Evolutionary conservation across 108 stramenopile genomes (phyloP).

Genomic region (Epithemia pelagica): DNA sequence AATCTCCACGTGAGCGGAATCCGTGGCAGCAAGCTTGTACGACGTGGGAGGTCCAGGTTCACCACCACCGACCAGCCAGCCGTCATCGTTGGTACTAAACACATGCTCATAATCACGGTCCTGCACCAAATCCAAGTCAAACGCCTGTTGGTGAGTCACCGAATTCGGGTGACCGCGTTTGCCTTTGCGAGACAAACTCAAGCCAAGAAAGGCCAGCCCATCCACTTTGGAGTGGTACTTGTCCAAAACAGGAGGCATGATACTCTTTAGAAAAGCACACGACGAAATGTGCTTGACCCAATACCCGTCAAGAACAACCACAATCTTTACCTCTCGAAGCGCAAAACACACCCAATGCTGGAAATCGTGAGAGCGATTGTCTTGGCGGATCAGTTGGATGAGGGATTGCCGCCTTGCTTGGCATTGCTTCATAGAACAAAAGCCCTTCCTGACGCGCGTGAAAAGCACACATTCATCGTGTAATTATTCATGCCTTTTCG

Average conservation of each 20-base stretch:
- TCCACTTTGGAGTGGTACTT: slow-evolving; percentile 69
- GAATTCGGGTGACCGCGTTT: slow-evolving; percentile 62
- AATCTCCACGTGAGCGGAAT: slow-evolving; percentile 82
- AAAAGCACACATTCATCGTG: too few relatives aligned
- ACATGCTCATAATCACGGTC: slow-evolving; percentile 64
- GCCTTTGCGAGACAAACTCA: slow-evolving; percentile 58
- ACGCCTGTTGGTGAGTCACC: slow-evolving; percentile 71
- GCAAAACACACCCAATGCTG: too few relatives aligned
- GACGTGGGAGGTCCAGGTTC: slow-evolving; percentile 74
- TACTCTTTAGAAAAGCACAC: too few relatives aligned
- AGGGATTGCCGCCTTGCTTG: too few relatives aligned
- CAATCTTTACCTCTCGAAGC: too few relatives aligned
- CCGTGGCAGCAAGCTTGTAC: slow-evolving; percentile 76
- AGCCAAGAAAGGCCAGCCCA: slow-evolving; percentile 82
- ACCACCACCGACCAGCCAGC: slow-evolving; percentile 87
- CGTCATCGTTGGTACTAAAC: slow-evolving; percentile 76
- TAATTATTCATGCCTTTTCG: too few relatives aligned
- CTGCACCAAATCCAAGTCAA: slow-evolving; percentile 69
- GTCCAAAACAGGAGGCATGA: slow-evolving; percentile 76
- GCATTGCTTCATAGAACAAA: too few relatives aligned
- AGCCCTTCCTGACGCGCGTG: too few relatives aligned
- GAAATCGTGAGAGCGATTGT: too few relatives aligned
- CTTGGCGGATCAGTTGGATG: too few relatives aligned
- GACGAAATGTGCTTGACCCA: too few relatives aligned
- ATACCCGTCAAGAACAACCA: too few relatives aligned